phyloP scores from a whole-genome alignment of 2,329 filamentous ascomycete genomes.

The Talaromyces verruculosus region DNA sequence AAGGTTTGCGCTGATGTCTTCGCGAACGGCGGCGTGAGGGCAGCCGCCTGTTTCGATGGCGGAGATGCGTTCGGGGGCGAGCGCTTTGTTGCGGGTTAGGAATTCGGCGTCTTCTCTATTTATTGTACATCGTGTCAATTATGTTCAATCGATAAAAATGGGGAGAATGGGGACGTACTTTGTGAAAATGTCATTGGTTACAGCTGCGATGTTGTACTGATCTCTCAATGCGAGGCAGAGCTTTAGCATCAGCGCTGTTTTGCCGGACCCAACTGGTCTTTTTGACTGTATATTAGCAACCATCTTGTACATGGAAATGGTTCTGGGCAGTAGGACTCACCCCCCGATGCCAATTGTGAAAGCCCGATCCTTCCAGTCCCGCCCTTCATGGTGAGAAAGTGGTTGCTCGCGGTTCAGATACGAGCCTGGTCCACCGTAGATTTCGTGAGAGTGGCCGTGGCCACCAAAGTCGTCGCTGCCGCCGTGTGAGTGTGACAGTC shows the following conservation, averaged over 20 bases:
- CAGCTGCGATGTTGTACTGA: conserved; percentile 82
- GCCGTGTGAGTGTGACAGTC: conserved; percentile 41
- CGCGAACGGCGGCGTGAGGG: conserved; percentile 92
- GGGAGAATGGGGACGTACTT: conserved; percentile 43
- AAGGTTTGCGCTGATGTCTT: conserved; percentile 93
- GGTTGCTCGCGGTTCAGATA: conserved; percentile 91
- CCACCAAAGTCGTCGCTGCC: conserved; percentile 50
- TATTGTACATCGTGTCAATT: background rate
- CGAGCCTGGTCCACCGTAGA: conserved; percentile 89
- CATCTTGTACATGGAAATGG: too few relatives aligned
- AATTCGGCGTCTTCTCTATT: conserved; percentile 91
- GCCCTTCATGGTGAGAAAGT: conserved; percentile 69
- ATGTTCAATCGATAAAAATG: background rate
- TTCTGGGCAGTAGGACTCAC: conserved; percentile 48
- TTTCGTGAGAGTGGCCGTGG: conserved; percentile 94
- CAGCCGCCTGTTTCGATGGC: conserved; percentile 98
- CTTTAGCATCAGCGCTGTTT: conserved; percentile 93
- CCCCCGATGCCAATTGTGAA: conserved; percentile 98
- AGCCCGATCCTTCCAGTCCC: conserved; percentile 82
- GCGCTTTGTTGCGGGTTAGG: conserved; percentile 79
- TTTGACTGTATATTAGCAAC: background rate
- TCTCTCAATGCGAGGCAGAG: conserved; percentile 82
- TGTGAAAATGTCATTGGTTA: conserved; percentile 99
- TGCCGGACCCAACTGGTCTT: conserved; percentile 93
- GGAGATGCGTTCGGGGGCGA: conserved; percentile 78